Percentiles rank a stretch among this genome's conserved stretches.
These are phyloP conservation scores for Naganishia kalamii DNA, from an alignment of 768 basidiomycete genomes.

Conservation along the genomic window DNA sequence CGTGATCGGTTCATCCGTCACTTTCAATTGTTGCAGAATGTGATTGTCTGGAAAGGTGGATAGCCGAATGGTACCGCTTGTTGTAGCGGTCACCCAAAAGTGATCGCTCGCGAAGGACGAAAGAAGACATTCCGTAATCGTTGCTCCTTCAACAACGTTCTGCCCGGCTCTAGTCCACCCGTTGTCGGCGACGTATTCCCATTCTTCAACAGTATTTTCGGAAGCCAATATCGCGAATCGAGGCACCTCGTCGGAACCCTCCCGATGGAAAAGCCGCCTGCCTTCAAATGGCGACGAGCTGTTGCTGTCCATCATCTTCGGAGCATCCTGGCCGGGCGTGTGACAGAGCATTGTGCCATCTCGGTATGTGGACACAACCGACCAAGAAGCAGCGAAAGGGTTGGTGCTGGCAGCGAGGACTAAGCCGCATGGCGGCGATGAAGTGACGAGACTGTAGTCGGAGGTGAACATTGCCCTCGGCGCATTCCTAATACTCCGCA, in stretches of 20 bases:
- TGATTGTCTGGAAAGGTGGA: not conserved
- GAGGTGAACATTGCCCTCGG: not conserved
- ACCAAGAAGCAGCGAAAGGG: not conserved
- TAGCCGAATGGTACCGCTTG: not conserved
- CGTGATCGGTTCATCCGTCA: conserved; percentile 1
- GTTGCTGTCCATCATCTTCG: not conserved
- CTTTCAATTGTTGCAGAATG: not conserved
- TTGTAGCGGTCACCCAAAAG: not conserved
- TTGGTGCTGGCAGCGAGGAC: not conserved
- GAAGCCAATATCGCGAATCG: not conserved
- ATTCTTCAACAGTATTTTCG: not conserved
- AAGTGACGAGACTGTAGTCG: not conserved
- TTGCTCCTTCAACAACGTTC: not conserved
- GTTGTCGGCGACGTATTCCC: not conserved
- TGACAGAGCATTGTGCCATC: not conserved
- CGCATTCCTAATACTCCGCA: not conserved
- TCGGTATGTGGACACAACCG: not conserved
- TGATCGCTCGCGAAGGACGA: not conserved
- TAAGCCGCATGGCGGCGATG: not conserved
- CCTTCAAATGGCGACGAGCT: not conserved
- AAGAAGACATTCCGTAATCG: not conserved
- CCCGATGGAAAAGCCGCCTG: not conserved
- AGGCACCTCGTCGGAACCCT: not conserved
- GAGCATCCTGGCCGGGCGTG: not conserved
- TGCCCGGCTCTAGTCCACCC: not conserved